These are phyloP conservation scores for slime mould (Dictyostelium discoideum) DNA, from an alignment of 78 protist species.

Conservation along the genomic window dicty_2.7 NC_007089.4:3395001-3395500, in stretches of 20 bases:
- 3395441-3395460: constrained; percentile 73
- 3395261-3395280: constrained; percentile 61
- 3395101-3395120: constrained; percentile 24
- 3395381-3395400: constrained; percentile 37
- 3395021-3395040: neutral
- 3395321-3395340: neutral
- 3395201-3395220: constrained; percentile 52
- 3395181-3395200: constrained; percentile 76
- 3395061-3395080: neutral
- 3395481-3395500: constrained; percentile 32
- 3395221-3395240: constrained; percentile 25
- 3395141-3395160: constrained; percentile 72
- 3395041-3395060: neutral
- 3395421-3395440: constrained; percentile 38
- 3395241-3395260: constrained; percentile 64
- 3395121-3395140: constrained; percentile 48
- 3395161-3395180: constrained; percentile 60
- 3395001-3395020: neutral
- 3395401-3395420: constrained; percentile 1
- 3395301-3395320: constrained; percentile 6
- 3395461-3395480: constrained; percentile 60
- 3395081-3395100: neutral
- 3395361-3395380: neutral
- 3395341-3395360: neutral
- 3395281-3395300: constrained; percentile 14